Evolutionary conservation across 106 monocot species (phyloP).

Genomic region (Dioscorea alata): DNA sequence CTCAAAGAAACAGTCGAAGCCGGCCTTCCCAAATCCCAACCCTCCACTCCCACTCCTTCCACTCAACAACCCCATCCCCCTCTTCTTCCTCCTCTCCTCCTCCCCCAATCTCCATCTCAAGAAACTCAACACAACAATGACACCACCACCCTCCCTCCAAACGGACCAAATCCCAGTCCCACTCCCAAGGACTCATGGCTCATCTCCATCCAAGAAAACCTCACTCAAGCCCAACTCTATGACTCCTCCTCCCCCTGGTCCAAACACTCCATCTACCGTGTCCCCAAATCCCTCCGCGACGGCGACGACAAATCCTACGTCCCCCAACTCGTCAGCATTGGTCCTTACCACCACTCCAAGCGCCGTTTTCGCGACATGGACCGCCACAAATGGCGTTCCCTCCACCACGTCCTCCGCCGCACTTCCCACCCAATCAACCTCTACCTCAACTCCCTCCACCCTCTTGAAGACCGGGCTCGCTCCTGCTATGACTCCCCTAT

Average conservation of each 20-base stretch:
- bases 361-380: conserved; percentile 58
- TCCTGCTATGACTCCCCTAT: conserved; percentile 54
- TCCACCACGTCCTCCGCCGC: conserved; percentile 55
- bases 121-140: background rate
- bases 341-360: conserved; percentile 55
- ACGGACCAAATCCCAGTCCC: no score
- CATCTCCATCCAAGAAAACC: conserved; percentile 36
- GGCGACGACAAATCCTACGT: conserved; percentile 40
- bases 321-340: conserved; percentile 50
- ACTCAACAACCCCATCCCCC: background rate
- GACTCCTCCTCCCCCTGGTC: conserved; percentile 53
- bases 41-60: conserved; percentile 23
- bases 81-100: conserved; percentile 3
- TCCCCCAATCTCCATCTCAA: no score
- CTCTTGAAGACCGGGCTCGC: conserved; percentile 38
- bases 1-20: conserved; percentile 56
- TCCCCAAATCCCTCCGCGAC: conserved; percentile 47
- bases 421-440: conserved; percentile 24
- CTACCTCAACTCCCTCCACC: conserved; percentile 39
- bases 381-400: conserved; percentile 60
- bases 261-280: conserved; percentile 46
- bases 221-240: conserved; percentile 39
- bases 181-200: conserved; percentile 36
- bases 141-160: background rate
- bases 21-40: conserved; percentile 27